Base-by-base conservation (phyloP, 2,329 filamentous ascomycete species). In the Colletotrichum siamense region DNA sequence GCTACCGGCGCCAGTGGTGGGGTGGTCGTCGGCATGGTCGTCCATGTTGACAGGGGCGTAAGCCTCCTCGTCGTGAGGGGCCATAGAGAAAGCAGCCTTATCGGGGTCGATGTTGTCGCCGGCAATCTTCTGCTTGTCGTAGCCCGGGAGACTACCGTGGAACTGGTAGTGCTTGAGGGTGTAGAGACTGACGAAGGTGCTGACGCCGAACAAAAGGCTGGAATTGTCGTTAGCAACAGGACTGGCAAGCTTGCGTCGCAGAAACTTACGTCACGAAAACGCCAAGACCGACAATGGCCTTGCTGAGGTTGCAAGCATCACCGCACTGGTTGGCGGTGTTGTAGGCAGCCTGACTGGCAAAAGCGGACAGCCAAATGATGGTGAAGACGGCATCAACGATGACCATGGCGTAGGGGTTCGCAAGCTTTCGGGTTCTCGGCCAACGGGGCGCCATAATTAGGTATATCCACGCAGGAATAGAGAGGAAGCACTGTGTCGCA, bases 61-160 rank as follows among this genome's bases (percentile, higher is more conserved):
- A 59, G 90, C 89, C 81, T 93, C 92, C 78, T 94, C 92, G 79
- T 92, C 91, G 81, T 92, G 90, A n/a, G 91, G 91, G 16, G 91
- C 91, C 83, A 92, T 92, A 73, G 91, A 93, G 85, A 94, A 94
- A 76, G 92, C 92, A 32, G 92, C 92, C 86, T 93, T 93, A 83
- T 94, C 92, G 1, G 92, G 92, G 82, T 94, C 92, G 79, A 93
- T 93, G 85, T 91, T 90, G 79, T 87, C 84, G 75, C 76, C 79
- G 67, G 87, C 84, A 69, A 87, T 79, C 80, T 86, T 83, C 80
- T 82, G 86, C 78, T 86, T 87, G 80, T 92, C 91, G 82, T 92
- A 92, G 73, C 92, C 92, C 3, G 92, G 92, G 18, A 93, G 88
- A 72, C 85, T 88, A 80, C 91, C 90, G 84, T 93, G 90, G 81